Evolutionary conservation across 2,329 filamentous ascomycete species (phyloP), one percentile per base, ranked within the genome.

Genomic region (Aspergillus alliaceus): DNA sequence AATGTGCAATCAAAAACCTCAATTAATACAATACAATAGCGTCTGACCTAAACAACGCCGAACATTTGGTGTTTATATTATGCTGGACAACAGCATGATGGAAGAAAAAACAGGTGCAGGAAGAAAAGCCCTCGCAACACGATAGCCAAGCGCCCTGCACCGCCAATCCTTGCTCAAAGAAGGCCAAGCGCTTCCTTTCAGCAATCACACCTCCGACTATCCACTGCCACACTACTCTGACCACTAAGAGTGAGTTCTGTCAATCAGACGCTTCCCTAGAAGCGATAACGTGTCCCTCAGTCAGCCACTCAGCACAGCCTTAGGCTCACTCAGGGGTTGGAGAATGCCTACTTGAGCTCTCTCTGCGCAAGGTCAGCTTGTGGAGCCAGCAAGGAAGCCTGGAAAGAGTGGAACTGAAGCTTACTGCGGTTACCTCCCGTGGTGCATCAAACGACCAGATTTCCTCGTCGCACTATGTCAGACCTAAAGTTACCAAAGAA

Each of bases 371-470:
- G 25, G 51, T 59, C 57, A 59, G 54, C 42, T 42, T n/a, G 59
- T 25, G 22, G 39, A 37, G 42, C 6, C 51, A 6, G 12, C 14
- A 14, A n/a, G 34, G 20, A 18, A 22, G 24, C 9, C 31, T 24
- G 7, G 14, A 49, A 9, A 39, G 27, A 47, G 24, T 40, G 40
- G 31, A 44, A 15, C 42, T 32, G 42, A 22, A 42, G 34, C 56
- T 51, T 57, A 66, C 64, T 37, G 53, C 34, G 8, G 55, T 57
- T 9, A 66, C 63, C n/a, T 58, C 53, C 22, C 59, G 56, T 22
- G 65, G 65, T 12, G 65, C 65, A 27, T 58, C 58, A 22, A 66
- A 67, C 2, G 55, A 59, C 57, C 59, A 65, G 11, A 59, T 39
- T 31, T 64, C 58, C 27, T 62, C 52, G 52, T 59, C 50, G 48